Base-by-base conservation (phyloP, 768 basidiomycete species). In the Naematelia aurantialba region DNA sequence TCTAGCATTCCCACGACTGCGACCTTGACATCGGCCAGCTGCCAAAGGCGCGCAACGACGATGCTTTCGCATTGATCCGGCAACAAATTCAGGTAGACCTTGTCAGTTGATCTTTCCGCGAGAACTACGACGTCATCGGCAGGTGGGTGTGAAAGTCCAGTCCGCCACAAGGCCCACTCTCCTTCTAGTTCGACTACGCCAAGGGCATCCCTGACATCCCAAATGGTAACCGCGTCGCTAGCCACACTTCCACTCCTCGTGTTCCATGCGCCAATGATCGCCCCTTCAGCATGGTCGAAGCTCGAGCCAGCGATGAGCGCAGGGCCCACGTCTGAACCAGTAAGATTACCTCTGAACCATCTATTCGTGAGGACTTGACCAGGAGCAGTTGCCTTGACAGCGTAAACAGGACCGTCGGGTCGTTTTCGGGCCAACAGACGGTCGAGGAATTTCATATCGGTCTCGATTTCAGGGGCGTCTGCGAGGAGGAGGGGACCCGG, bases 401-500 rank as follows among this genome's bases (percentile, higher is more conserved):
- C 61, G 29, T 58, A 49, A 2, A 49, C 27, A 1, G 25, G 17
- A 0, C 67, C 67, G 8, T 25, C 30, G 44, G 59, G 17, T 39
- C 39, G 25, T n/a, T 47, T 1, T 45, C 63, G 1, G 57, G 45
- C 45, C 70, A 55, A 3, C 46, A 25, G 1, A 12, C 8, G 0
- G 68, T 34, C 2, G 68, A 39, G 5, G 11, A 30, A 17, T 14
- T n/a, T n/a, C n/a, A n/a, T 13, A 47, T 70, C 62, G 12, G 61
- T 44, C 5, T 52, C 26, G 10, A 61, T 54, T 0, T 51, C 60
- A 11, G 55, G 59, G 8, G 63, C 63, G 34, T 73, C 71, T 5
- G 69, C 64, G 1, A 73, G 39, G 2, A 73, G 45, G 12, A 61
- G 42, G 8, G 71, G 71, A 2, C 71, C 71, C 0, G 71, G 62